phyloP scores from a whole-genome alignment of 495 filamentous ascomycete species.

The Hypoxylon rickii region DNA sequence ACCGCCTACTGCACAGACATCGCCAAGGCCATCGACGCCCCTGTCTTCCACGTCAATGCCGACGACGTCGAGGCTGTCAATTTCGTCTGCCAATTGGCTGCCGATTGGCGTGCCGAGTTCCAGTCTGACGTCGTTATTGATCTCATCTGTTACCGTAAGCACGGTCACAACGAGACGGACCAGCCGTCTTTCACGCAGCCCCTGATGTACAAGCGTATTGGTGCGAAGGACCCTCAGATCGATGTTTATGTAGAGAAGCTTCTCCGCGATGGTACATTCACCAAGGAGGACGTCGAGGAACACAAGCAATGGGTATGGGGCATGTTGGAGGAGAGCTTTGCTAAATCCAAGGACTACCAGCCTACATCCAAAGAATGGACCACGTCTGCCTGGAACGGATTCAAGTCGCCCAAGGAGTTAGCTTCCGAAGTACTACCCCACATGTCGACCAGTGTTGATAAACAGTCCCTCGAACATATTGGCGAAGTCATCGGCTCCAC shows the following conservation, averaged over 20 bases:
- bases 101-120: conserved; percentile 97
- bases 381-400: conserved; percentile 96
- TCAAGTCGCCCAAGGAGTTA: conserved; percentile 98
- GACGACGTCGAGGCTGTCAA: conserved; percentile 98
- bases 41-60: conserved; percentile 98
- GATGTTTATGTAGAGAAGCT: conserved; percentile 89
- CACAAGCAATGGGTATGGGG: conserved; percentile 99
- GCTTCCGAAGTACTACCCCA: conserved; percentile 94
- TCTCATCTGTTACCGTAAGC: conserved; percentile 97
- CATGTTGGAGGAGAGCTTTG: conserved; percentile 96
- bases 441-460: conserved; percentile 78
- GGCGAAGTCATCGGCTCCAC: conserved; percentile 72
- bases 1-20: conserved; percentile 99
- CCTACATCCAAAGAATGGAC: conserved; percentile 97
- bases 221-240: conserved; percentile 75
- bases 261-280: conserved; percentile 87
- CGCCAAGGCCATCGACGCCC: conserved; percentile 96
- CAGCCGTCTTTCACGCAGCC: conserved; percentile 99
- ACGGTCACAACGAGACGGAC: conserved; percentile 99
- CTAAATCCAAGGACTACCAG: conserved; percentile 96
- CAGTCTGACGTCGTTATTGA: conserved; percentile 97
- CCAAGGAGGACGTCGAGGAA: conserved; percentile 96
- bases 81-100: conserved; percentile 94
- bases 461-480: conserved; percentile 74
- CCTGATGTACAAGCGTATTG: conserved; percentile 97